A percentile compares a stretch with the other conserved stretches of the same genome.
phyloP scores from a whole-genome alignment of 2,329 filamentous ascomycete species.

The Domatiomyces globalis region DNA sequence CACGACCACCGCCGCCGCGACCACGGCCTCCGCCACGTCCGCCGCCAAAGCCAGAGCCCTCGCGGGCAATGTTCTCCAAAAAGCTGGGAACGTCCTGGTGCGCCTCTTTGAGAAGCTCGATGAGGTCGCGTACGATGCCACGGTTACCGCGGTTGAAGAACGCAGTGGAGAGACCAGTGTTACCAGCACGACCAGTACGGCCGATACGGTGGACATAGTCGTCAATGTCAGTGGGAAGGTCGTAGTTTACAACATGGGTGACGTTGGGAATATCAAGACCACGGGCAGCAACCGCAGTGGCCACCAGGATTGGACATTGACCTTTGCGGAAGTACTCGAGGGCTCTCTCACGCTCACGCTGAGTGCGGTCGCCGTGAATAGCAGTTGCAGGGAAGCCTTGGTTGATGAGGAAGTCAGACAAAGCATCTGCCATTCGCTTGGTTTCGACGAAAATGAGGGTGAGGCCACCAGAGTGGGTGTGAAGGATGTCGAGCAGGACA shows the following conservation, averaged over 20 bases:
- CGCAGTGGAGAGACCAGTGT: conserved; percentile 93
- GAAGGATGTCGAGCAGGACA: conserved; percentile 89
- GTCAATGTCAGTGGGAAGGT: conserved; percentile 95
- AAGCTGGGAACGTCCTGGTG: conserved; percentile 93
- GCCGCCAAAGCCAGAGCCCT: conserved; percentile 69
- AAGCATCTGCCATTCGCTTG: conserved; percentile 96
- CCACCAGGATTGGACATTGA: conserved; percentile 89
- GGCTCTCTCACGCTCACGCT: conserved; percentile 96
- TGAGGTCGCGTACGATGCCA: conserved; percentile 86
- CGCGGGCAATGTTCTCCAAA: conserved; percentile 92
- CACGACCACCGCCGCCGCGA: conserved; percentile 57
- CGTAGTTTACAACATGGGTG: conserved; percentile 96
- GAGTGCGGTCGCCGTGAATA: conserved; percentile 95
- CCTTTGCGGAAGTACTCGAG: conserved; percentile 95
- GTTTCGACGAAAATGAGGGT: conserved; percentile 98
- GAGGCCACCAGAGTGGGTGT: conserved; percentile 77
- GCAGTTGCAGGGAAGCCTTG: conserved; percentile 96
- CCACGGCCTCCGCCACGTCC: conserved; percentile 51
- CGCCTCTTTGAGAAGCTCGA: conserved; percentile 96
- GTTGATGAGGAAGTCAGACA: conserved; percentile 97
- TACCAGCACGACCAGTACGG: conserved; percentile 98
- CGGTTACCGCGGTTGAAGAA: conserved; percentile 99
- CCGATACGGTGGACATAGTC: conserved; percentile 99
- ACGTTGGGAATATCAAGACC: conserved; percentile 93
- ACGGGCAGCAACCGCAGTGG: conserved; percentile 84